Evolutionary conservation across 1,284 basidiomycete genomes (phyloP).

Genomic region (Apiotrichum domesticum): DNA sequence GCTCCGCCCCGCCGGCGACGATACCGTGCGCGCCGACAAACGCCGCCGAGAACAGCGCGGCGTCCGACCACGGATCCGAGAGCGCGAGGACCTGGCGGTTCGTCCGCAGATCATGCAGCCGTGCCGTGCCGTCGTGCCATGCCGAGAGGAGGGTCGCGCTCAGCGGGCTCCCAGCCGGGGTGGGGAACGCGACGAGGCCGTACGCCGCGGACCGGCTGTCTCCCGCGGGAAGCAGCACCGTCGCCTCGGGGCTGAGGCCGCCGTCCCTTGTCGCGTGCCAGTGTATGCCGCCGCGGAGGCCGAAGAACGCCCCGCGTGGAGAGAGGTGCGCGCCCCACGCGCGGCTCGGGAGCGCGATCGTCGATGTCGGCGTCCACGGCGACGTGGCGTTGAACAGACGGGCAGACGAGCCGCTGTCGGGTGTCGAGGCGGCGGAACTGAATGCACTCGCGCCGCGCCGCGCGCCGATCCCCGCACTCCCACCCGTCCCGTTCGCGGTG

Average conservation of each 20-base stretch:
- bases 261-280: neutral
- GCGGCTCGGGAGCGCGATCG: conserved; percentile 19
- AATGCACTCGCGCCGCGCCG: neutral
- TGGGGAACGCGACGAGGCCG: conserved; percentile 1
- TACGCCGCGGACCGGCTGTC: conserved; percentile 10
- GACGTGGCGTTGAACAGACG: conserved; percentile 28
- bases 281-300: conserved; percentile 10
- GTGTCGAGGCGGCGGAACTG: neutral
- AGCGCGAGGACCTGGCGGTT: conserved; percentile 22
- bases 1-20: conserved; percentile 38
- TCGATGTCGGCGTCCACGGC: conserved; percentile 31
- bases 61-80: conserved; percentile 40
- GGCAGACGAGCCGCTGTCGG: conserved; percentile 3
- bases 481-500: conserved; percentile 13
- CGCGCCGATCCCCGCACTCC: neutral
- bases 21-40: conserved; percentile 34
- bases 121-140: conserved; percentile 44
- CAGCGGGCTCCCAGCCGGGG: neutral
- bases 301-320: neutral
- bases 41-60: conserved; percentile 38
- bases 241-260: neutral
- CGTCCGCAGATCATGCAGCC: conserved; percentile 41
- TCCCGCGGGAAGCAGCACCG: neutral
- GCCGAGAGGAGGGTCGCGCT: conserved; percentile 27
- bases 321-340: conserved; percentile 36